Evolutionary conservation across 2,329 filamentous ascomycete genomes (phyloP).

Genomic region (Blastomyces gilchristii): DNA sequence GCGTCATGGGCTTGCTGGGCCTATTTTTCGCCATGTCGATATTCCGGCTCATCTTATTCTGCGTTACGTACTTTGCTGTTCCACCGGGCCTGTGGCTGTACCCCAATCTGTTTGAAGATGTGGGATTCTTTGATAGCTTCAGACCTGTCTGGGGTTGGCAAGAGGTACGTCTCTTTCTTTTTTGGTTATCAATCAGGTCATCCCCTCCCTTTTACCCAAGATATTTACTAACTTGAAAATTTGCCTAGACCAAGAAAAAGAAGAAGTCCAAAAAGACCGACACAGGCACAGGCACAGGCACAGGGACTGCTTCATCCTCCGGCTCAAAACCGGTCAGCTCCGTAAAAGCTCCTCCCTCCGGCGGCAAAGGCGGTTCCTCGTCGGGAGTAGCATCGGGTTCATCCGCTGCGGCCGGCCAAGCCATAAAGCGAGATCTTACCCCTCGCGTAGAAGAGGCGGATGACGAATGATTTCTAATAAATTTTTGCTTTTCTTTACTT

Average conservation of each 20-base stretch:
- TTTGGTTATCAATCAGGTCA: neutral
- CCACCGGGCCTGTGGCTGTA: slow-evolving; percentile 95
- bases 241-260: slow-evolving; percentile 26
- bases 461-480: slow-evolving; percentile 24
- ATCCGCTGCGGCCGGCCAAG: slow-evolving; percentile 24
- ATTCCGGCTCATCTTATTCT: slow-evolving; percentile 89
- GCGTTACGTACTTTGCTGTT: slow-evolving; percentile 73
- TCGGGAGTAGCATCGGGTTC: slow-evolving; percentile 16
- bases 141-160: slow-evolving; percentile 97
- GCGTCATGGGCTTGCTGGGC: slow-evolving; percentile 76
- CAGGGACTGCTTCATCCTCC: neutral
- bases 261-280: slow-evolving; percentile 27
- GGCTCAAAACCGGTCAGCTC: slow-evolving; percentile 5
- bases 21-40: slow-evolving; percentile 97
- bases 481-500: neutral
- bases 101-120: slow-evolving; percentile 95
- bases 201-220: neutral
- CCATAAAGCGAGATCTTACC: slow-evolving; percentile 32
- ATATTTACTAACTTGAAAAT: neutral
- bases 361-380: slow-evolving; percentile 15
- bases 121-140: slow-evolving; percentile 97
- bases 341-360: slow-evolving; percentile 8
- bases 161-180: slow-evolving; percentile 52
- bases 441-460: slow-evolving; percentile 39
- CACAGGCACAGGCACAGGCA: slow-evolving; percentile 1